Percentiles rank a stretch among this genome's conserved stretches.
These are phyloP conservation scores for Camelina sativa DNA, from an alignment of 345 rosid species.

Conservation along the genomic window DNA sequence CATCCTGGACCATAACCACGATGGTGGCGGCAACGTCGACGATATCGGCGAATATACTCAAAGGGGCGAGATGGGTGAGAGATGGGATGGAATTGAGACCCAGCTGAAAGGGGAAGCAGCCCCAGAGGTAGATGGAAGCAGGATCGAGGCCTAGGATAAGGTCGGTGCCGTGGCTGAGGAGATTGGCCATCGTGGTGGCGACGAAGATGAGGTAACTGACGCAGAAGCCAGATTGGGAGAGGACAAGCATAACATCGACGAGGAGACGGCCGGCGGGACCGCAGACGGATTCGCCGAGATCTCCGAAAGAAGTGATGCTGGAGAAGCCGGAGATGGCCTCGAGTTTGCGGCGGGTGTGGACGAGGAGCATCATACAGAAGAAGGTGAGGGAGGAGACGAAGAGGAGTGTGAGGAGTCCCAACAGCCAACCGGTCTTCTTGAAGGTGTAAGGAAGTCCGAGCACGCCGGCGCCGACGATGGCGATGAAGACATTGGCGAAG, in stretches of 20 bases:
- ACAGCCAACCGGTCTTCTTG: constrained; percentile 75
- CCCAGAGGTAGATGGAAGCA: constrained; percentile 58
- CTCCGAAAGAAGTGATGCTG: constrained; percentile 67
- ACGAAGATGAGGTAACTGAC: constrained; percentile 70
- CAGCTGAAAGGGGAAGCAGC: constrained; percentile 75
- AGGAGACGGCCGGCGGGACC: constrained; percentile 59
- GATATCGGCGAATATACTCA: constrained; percentile 80
- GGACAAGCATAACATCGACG: constrained; percentile 68
- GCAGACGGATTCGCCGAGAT: constrained; percentile 61
- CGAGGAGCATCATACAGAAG: constrained; percentile 78
- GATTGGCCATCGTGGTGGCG: constrained; percentile 58
- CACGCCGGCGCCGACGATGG: constrained; percentile 25
- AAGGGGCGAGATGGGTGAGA: constrained; percentile 73
- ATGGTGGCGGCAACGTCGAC: constrained; percentile 71
- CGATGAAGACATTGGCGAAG: constrained; percentile 37
- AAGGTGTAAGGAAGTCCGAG: constrained; percentile 37
- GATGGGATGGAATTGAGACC: constrained; percentile 71
- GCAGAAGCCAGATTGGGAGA: constrained; percentile 77
- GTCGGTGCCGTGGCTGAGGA: constrained; percentile 38
- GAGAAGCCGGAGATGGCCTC: constrained; percentile 56
- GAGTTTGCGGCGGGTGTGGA: constrained; percentile 69
- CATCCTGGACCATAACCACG: constrained; percentile 68
- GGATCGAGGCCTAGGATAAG: constrained; percentile 61
- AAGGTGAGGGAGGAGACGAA: constrained; percentile 58
- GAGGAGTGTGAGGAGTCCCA: constrained; percentile 64